Percentiles rank a stretch among this genome's conserved stretches.
Conservation (phyloP, 306 rosid genomes). For the Spatholobus suberectus region DNA sequence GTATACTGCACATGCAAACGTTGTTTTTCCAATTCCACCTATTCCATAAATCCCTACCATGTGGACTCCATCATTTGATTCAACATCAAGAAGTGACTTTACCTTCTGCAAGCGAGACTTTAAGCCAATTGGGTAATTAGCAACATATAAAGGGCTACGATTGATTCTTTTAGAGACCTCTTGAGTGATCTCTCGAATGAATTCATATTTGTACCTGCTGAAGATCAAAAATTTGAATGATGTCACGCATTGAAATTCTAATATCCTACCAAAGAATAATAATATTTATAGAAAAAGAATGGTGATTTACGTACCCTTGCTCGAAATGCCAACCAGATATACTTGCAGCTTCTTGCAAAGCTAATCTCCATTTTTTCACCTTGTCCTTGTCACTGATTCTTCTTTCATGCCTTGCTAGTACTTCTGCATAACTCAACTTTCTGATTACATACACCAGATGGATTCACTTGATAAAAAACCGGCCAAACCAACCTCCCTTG, state of each 20-base stretch:
- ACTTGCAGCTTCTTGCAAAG: background rate
- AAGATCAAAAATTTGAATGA: background rate
- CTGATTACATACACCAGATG: background rate
- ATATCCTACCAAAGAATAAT: background rate
- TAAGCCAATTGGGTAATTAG: background rate
- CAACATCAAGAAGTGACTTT: conserved; percentile 9
- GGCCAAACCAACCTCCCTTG: background rate
- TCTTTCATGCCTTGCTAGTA: background rate
- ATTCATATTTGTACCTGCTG: background rate
- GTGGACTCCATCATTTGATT: background rate
- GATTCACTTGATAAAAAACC: background rate
- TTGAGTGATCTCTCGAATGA: background rate
- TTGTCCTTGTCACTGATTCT: background rate
- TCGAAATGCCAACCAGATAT: background rate
- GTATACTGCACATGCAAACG: conserved; percentile 12
- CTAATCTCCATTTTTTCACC: background rate
- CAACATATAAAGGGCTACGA: background rate
- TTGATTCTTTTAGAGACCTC: conserved; percentile 9
- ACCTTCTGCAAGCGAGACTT: background rate
- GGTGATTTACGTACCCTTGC: background rate
- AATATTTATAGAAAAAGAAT: too few relatives aligned
- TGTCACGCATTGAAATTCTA: background rate
- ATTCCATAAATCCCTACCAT: conserved; percentile 36
- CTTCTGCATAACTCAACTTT: background rate
- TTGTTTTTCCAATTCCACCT: conserved; percentile 12